Conservation (phyloP, 176 grass and related monocot genomes). For the Cenchrus purpureus region DNA sequence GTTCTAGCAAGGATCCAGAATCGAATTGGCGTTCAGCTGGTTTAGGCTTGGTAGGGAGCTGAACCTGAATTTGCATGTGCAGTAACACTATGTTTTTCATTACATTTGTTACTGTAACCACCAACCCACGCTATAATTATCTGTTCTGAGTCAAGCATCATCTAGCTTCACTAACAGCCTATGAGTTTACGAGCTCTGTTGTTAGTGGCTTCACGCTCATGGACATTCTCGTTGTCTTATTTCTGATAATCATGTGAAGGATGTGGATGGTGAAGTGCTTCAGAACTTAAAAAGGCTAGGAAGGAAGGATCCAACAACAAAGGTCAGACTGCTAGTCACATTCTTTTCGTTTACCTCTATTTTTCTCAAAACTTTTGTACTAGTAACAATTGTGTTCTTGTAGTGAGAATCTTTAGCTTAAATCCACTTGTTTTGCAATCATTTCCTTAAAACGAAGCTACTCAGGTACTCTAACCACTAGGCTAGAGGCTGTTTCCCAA, state of each 20-base stretch:
- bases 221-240: conserved; percentile 15
- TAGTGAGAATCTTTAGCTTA: neutral
- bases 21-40: neutral
- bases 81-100: neutral
- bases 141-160: neutral
- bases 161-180: neutral
- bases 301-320: conserved; percentile 93
- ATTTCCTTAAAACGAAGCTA: neutral
- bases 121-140: neutral
- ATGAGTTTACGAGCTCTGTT: conserved; percentile 3
- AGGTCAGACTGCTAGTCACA: conserved; percentile 55
- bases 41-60: neutral
- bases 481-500: too few species aligned
- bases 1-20: neutral
- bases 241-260: conserved; percentile 46
- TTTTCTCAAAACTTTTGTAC: neutral
- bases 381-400: neutral
- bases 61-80: neutral
- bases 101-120: neutral
- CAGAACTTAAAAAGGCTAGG: conserved; percentile 90
- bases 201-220: conserved; percentile 4
- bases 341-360: neutral
- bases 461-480: too few species aligned
- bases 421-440: neutral
- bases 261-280: conserved; percentile 75